Percentiles rank a stretch among this genome's conserved stretches.
phyloP scores from a whole-genome alignment of 192 early-diverging fungal species.

The Backusella macrospora region DNA sequence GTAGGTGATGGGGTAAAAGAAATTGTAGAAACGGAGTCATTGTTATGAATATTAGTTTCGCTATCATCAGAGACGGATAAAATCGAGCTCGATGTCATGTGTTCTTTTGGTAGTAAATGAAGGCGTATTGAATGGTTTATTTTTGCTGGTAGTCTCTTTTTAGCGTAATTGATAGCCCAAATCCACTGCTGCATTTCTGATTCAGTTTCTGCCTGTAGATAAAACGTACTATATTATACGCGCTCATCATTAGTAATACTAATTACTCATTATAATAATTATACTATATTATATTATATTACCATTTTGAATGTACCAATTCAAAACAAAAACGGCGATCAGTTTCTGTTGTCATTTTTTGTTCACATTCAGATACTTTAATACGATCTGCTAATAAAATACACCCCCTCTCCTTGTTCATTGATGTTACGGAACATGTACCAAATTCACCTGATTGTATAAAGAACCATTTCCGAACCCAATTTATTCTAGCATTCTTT shows the following conservation, averaged over 20 bases:
- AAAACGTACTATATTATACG: slow-evolving; percentile 40
- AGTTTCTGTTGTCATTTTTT: slow-evolving; percentile 50
- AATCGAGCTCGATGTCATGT: not conserved
- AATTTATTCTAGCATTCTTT: slow-evolving; percentile 47
- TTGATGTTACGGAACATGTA: slow-evolving; percentile 44
- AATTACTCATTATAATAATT: not conserved
- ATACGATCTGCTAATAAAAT: slow-evolving; percentile 51
- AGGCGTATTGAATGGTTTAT: not conserved
- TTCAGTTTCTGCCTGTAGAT: slow-evolving; percentile 72
- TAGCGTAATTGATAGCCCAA: slow-evolving; percentile 17
- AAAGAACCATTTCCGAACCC: slow-evolving; percentile 64
- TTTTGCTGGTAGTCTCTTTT: not conserved
- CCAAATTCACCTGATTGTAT: slow-evolving; percentile 63
- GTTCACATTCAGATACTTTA: slow-evolving; percentile 57
- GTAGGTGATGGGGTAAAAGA: slow-evolving; percentile 1
- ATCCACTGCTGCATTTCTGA: slow-evolving; percentile 71
- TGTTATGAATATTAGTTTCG: not conserved
- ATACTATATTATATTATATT: not conserved
- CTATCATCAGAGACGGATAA: not conserved
- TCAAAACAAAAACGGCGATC: slow-evolving; percentile 79
- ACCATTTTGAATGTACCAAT: slow-evolving; percentile 64
- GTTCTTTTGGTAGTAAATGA: not conserved
- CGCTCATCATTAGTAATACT: not conserved
- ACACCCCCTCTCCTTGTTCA: slow-evolving; percentile 38
- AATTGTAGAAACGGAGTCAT: not conserved